Evolutionary conservation across 768 basidiomycete genomes (phyloP).

Genomic region (Naganishia antarctica): DNA sequence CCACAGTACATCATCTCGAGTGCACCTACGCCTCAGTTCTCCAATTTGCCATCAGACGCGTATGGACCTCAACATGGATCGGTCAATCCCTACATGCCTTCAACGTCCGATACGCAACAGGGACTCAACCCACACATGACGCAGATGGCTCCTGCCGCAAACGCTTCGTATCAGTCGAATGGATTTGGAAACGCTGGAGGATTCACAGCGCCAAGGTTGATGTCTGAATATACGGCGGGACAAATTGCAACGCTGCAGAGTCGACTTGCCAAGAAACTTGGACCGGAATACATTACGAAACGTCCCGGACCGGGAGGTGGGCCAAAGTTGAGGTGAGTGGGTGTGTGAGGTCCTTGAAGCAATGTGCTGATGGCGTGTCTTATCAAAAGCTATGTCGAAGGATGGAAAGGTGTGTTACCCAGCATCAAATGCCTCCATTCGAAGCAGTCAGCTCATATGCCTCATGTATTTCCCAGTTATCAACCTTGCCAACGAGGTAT

Average conservation of each 20-base stretch:
- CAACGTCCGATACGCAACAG: neutral
- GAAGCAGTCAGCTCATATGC: neutral
- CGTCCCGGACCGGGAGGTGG: slow-evolving; percentile 71
- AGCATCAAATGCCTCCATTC: neutral
- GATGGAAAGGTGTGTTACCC: slow-evolving; percentile 64
- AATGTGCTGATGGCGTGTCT: neutral
- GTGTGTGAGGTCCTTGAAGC: neutral
- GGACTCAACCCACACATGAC: slow-evolving; percentile 6
- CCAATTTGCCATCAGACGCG: neutral
- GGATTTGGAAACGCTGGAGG: slow-evolving; percentile 16
- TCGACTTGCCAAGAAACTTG: slow-evolving; percentile 79
- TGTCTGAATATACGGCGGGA: slow-evolving; percentile 62
- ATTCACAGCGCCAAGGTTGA: slow-evolving; percentile 46
- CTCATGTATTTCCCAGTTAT: slow-evolving; percentile 58
- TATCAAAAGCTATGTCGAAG: slow-evolving; percentile 65
- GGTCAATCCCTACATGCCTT: neutral
- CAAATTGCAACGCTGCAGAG: slow-evolving; percentile 70
- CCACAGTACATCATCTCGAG: slow-evolving; percentile 21
- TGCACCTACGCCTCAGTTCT: neutral
- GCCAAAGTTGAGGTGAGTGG: slow-evolving; percentile 25
- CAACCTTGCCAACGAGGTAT: slow-evolving; percentile 95
- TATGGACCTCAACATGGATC: slow-evolving; percentile 23
- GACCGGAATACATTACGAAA: slow-evolving; percentile 87
- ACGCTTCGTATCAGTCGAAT: slow-evolving; percentile 15
- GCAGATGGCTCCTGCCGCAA: slow-evolving; percentile 9